Conservation (phyloP, 2,329 filamentous ascomycete species). For the Cryphonectria japonica region DNA sequence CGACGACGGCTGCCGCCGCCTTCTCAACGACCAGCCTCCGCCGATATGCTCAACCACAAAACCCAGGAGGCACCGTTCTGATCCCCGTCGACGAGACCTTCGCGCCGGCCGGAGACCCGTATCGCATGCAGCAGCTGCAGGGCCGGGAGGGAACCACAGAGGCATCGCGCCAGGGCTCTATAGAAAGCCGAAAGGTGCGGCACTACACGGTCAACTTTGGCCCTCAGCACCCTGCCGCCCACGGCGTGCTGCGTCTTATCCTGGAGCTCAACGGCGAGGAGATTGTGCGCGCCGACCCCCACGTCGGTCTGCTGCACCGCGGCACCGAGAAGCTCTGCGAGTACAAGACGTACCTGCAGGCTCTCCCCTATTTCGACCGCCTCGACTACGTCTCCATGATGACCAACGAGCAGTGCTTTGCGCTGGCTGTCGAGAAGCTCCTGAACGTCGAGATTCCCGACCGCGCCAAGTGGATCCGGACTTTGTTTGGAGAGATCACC, state of each 20-base stretch:
- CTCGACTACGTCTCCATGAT: conserved; percentile 99
- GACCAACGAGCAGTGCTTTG: conserved; percentile 99
- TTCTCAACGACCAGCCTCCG: conserved; percentile 69
- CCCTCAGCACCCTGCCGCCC: conserved; percentile 96
- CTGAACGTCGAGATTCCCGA: conserved; percentile 96
- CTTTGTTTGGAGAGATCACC: conserved; percentile 93
- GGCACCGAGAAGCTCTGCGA: conserved; percentile 99
- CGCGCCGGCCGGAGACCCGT: conserved; percentile 49
- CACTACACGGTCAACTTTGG: conserved; percentile 99
- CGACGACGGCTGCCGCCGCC: conserved; percentile 39
- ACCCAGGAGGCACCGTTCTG: conserved; percentile 62
- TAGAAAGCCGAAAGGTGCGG: conserved; percentile 79
- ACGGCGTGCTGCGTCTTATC: conserved; percentile 97
- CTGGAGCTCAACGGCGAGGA: conserved; percentile 97
- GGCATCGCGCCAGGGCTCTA: conserved; percentile 52
- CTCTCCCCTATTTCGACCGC: conserved; percentile 97
- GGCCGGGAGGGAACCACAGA: conserved; percentile 47
- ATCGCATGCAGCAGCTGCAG: conserved; percentile 50
- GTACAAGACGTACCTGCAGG: conserved; percentile 99
- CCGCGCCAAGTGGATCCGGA: conserved; percentile 95
- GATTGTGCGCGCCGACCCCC: conserved; percentile 93
- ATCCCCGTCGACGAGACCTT: conserved; percentile 70
- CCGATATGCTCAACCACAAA: conserved; percentile 61
- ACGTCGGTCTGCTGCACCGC: conserved; percentile 93
- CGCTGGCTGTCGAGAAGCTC: conserved; percentile 95